phyloP scores from a whole-genome alignment of 805 yeast species.

The Starmerella vaccinii region DNA sequence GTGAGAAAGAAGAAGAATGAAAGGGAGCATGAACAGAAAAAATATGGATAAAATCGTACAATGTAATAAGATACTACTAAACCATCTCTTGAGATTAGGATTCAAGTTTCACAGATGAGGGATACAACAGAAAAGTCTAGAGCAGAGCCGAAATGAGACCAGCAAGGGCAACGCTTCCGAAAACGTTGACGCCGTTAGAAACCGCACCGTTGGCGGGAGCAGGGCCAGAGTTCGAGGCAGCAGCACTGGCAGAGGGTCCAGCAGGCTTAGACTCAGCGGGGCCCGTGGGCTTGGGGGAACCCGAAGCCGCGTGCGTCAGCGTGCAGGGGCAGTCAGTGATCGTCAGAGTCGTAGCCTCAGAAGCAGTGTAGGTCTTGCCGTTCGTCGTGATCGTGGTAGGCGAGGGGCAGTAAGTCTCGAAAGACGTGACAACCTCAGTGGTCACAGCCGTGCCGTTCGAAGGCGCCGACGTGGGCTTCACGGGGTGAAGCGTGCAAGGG shows the following conservation, averaged over 20 bases:
- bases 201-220: conserved; percentile 33
- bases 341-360: conserved; percentile 68
- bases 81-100: background rate
- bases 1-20: background rate
- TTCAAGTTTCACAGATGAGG: background rate
- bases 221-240: conserved; percentile 29
- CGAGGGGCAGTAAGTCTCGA: conserved; percentile 69
- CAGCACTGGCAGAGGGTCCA: background rate
- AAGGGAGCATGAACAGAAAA: background rate
- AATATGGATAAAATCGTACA: background rate
- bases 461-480: conserved; percentile 26
- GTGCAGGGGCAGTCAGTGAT: conserved; percentile 82
- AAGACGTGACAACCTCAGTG: conserved; percentile 15
- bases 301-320: conserved; percentile 31
- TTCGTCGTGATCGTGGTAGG: conserved; percentile 48
- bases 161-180: conserved; percentile 25
- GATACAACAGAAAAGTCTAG: conserved; percentile 34
- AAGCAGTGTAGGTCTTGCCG: conserved; percentile 51
- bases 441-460: conserved; percentile 16
- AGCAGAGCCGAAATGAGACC: conserved; percentile 20
- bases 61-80: background rate
- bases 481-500: conserved; percentile 51
- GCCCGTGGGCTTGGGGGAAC: conserved; percentile 17
- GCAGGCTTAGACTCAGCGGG: background rate
- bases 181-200: conserved; percentile 11